These are phyloP conservation scores for Phytopythium sindhum DNA, from an alignment of 352 stramenopile genomes.

Conservation along the genomic window DNA sequence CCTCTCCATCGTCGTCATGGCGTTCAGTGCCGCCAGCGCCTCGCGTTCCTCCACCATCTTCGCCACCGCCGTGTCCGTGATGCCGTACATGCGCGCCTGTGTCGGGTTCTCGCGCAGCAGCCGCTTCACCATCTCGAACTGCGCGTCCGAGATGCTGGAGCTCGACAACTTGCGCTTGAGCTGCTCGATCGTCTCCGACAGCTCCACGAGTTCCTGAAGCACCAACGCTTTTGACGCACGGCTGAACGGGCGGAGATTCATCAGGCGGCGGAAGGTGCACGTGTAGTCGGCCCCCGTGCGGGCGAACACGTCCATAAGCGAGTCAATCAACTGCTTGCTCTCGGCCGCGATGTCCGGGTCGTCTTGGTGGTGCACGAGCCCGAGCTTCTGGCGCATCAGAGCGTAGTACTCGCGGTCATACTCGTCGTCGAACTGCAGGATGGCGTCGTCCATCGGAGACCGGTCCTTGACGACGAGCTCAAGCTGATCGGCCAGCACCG, in stretches of 20 bases:
- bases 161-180: slow-evolving; percentile 46
- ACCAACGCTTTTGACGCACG: slow-evolving; percentile 21
- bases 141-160: slow-evolving; percentile 60
- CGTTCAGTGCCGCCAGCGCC: slow-evolving; percentile 34
- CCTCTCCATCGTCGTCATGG: slow-evolving; percentile 41
- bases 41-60: slow-evolving; percentile 55
- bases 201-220: slow-evolving; percentile 42
- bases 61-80: slow-evolving; percentile 52
- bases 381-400: slow-evolving; percentile 68
- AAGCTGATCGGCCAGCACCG: slow-evolving; percentile 65
- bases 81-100: slow-evolving; percentile 69
- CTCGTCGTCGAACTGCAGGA: slow-evolving; percentile 29
- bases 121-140: slow-evolving; percentile 66
- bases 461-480: slow-evolving; percentile 36
- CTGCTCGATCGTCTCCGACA: slow-evolving; percentile 73
- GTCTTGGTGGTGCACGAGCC: slow-evolving; percentile 27
- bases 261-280: slow-evolving; percentile 62
- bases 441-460: slow-evolving; percentile 8
- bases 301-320: slow-evolving; percentile 51
- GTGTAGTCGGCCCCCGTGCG: slow-evolving; percentile 79
- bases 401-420: slow-evolving; percentile 59
- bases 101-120: slow-evolving; percentile 58
- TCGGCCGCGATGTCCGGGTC: slow-evolving; percentile 18
- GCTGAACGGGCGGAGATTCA: slow-evolving; percentile 38
- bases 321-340: slow-evolving; percentile 45